Evolutionary conservation across 2,329 filamentous ascomycete genomes (phyloP), one percentile per base, ranked within the genome.

Genomic region (Paecilomyces variotii): DNA sequence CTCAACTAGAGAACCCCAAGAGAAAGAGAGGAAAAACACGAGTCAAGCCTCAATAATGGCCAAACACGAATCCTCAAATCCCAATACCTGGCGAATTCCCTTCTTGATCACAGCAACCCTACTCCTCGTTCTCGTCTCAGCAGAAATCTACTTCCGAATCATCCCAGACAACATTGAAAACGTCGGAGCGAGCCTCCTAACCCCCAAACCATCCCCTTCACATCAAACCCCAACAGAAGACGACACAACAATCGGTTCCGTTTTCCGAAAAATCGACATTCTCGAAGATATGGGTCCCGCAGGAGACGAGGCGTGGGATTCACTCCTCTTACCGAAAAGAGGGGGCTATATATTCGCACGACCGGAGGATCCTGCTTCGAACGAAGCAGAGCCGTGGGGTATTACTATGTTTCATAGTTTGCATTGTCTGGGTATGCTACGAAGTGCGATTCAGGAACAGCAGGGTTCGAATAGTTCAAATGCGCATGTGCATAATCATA

Each of bases 391-490:
- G 54, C 56, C 59, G 3, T 59, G 59, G 59, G 59, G 56, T 9
- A 12, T 60, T 1, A 56, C 39, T n/a, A 59, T 59, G 57, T 60
- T 60, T 35, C 59, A 60, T 30, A 50, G 56, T 10, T 11, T 60
- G 34, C 59, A 60, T 54, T 60, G 59, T 24, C 26, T 60, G 54
- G 25, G 53, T 24, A 49, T 60, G 34, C 27, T 60, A 14, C 57
- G 59, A n/a, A 51, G 12, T 35, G 54, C 32, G 27, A 56, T 60
- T 11, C 59, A 56, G 34, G 51, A 54, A 9, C 28, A 35, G 7
- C 45, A 59, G 45, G 10, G 14, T 19, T 12, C 19, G 19, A 19
- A 19, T 19, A 19, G 19, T 19, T 19, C 19, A 19, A 19, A 19
- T 19, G 19, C 19, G 19, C 19, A 19, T 19, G 19, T 19, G 19